Evolutionary conservation across 345 rosid genomes (phyloP), one percentile per base, ranked within the genome.

Genomic region (Geranium brycei): DNA sequence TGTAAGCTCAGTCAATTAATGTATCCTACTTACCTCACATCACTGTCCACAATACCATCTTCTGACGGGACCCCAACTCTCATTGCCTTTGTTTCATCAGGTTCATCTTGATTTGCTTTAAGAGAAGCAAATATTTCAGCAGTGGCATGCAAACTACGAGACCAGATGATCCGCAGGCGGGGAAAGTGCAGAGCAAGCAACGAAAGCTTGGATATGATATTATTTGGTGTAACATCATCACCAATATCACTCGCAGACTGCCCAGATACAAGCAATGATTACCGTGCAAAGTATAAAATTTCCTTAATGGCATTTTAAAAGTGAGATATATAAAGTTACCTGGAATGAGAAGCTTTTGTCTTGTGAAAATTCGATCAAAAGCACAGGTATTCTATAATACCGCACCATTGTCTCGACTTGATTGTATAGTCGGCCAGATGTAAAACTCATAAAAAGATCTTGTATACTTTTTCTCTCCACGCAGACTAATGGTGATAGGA

Each of bases 331-430:
- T 41, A 17, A 59, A 57, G 63, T 58, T 80, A 86, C 99, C 97
- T 83, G 96, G 80, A 93, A 93, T 40, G 99, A 93, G 78, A 90
- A 93, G 81, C 97, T 93, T 80, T 86, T 93, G 82, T 93, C 99
- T 76, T 86, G 97, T 2, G 96, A 86, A 74, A 93, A 93, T 83
- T 93, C 97, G 13, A 93, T 90, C 62, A 93, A 85, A 74, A 93
- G 99, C 76, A 90, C 97, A 5, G 99, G 99, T 64, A 85, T 86
- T 77, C 82, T 84, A 72, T 90, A 93, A 74, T 93, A 93, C 4
- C 99, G 87, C 3, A 73, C 80, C 97, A 93, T 93, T 66, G 72
- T 85, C 79, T 93, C 99, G 56, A 82, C 96, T 85, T 90, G 99
- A 82, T 90, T 85, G 68, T 83, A 88, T 63, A 93, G 88, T 57